Conservation (phyloP, 2,329 filamentous ascomycete species). For the Fusarium sulawesiense region DNA sequence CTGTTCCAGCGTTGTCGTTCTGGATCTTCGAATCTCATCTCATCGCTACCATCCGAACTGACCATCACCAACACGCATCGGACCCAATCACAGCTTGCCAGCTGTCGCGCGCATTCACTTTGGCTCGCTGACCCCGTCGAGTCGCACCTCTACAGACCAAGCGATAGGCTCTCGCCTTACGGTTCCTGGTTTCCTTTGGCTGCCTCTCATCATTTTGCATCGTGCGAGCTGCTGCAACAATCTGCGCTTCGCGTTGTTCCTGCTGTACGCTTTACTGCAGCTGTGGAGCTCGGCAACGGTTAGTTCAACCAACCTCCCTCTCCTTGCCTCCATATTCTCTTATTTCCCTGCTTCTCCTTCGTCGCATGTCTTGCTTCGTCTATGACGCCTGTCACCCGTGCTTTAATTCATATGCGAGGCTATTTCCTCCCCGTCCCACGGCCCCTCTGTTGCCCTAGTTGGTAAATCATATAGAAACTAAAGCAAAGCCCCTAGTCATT, state of each 20-base stretch:
- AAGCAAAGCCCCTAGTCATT: slow-evolving; percentile 38
- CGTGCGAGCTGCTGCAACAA: slow-evolving; percentile 40
- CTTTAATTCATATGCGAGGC: slow-evolving; percentile 48
- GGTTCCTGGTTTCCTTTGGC: slow-evolving; percentile 29
- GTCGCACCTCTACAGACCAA: slow-evolving; percentile 29
- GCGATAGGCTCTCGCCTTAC: slow-evolving; percentile 30
- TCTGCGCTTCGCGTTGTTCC: slow-evolving; percentile 42
- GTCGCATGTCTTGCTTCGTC: slow-evolving; percentile 25
- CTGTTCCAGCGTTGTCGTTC: slow-evolving; percentile 34
- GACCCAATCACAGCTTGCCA: slow-evolving; percentile 53
- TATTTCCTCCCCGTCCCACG: slow-evolving; percentile 30
- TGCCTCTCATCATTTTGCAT: slow-evolving; percentile 46
- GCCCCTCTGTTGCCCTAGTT: slow-evolving; percentile 38
- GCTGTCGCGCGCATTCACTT: slow-evolving; percentile 49
- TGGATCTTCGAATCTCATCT: slow-evolving; percentile 41
- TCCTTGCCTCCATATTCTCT: slow-evolving; percentile 38
- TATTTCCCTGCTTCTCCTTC: slow-evolving; percentile 41
- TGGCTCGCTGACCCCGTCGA: slow-evolving; percentile 39
- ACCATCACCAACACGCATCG: slow-evolving; percentile 39
- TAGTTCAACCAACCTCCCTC: slow-evolving; percentile 45
- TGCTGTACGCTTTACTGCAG: slow-evolving; percentile 40
- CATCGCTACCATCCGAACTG: slow-evolving; percentile 36
- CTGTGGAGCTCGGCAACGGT: slow-evolving; percentile 44
- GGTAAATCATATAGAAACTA: slow-evolving; percentile 37
- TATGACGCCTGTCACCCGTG: slow-evolving; percentile 43